Base-by-base conservation (phyloP, 306 rosid genomes). In the Elaeagnus macrophylla region DNA sequence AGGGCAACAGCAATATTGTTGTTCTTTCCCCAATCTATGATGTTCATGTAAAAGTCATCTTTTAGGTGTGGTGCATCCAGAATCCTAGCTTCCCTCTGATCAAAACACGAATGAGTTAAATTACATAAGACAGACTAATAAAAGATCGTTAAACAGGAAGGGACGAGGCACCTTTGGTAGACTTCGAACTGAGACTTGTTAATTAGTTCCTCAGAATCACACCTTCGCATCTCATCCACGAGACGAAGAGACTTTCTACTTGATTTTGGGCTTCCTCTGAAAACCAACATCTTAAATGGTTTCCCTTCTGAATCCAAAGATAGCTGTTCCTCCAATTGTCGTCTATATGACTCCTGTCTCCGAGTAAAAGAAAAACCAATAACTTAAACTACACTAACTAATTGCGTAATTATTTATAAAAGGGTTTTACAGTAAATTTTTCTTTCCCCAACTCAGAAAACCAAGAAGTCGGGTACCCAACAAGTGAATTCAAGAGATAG, bases 221-320 rank as follows among this genome's bases (percentile, higher is more conserved):
- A 73, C 56, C 79, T 66, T 53, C 81, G 66, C 73, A 80, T 65
- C 79, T 76, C 77, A 71, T 83, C 95, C 9, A 80, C 65, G 16
- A 59, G 68, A 19, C 76, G 85, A 65, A 81, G 65, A 0, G 84
- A 71, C 51, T 64, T 80, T 59, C 88, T 53, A 59, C 77, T 76
- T 7, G 89, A 78, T 60, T 79, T 83, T 0, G 93, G 95, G 63
- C 93, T 83, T 58, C 95, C 95, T 70, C 86, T 83, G 15, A 86
- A 86, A 51, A 86, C 95, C 45, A 83, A 57, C 86, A 83, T 83
- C 69, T 73, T 75, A 65, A 86, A 86, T 6, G 93, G 86, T 7
- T 67, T 83, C 10, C 93, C 95, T 51, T 80, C 86, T 7, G 95
- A 83, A 68, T 83, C 77, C 77, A 76, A 61, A 55, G 39, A 67